Percentiles rank a stretch among this genome's conserved stretches.
phyloP scores from a whole-genome alignment of 306 rosid genomes.

The Rosa persica region DNA sequence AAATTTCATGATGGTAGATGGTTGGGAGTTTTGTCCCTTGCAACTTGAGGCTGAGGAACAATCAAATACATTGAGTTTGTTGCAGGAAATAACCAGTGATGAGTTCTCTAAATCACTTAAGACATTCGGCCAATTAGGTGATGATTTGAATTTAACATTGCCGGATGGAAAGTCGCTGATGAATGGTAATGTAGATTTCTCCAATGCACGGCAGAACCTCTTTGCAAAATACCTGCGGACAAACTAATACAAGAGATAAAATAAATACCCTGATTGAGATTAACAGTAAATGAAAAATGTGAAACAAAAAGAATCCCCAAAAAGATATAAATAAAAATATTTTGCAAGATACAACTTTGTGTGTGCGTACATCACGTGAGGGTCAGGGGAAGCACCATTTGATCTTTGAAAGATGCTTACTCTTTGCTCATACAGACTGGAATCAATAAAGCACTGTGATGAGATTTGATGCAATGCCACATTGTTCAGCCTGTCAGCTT shows the following conservation, averaged over 20 bases:
- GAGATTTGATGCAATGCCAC: constrained; percentile 64
- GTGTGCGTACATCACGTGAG: neutral
- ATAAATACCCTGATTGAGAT: constrained; percentile 28
- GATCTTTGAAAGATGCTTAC: constrained; percentile 45
- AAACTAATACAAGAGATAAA: constrained; percentile 61
- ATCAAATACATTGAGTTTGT: constrained; percentile 26
- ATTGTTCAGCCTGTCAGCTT: constrained; percentile 40
- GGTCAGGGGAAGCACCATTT: neutral
- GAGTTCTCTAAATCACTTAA: constrained; percentile 47
- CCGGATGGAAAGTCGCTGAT: constrained; percentile 30
- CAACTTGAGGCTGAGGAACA: constrained; percentile 30
- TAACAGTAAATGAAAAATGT: neutral
- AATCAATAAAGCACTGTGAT: constrained; percentile 55
- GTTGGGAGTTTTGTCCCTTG: constrained; percentile 30
- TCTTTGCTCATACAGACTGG: constrained; percentile 65
- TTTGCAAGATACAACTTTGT: constrained; percentile 6
- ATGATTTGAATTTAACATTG: constrained; percentile 44
- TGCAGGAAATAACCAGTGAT: constrained; percentile 24
- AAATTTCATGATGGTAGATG: constrained; percentile 31
- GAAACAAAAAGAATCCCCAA: neutral
- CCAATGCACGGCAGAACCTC: constrained; percentile 63
- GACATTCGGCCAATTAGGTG: constrained; percentile 62
- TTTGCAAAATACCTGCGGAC: constrained; percentile 71
- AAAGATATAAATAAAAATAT: neutral
- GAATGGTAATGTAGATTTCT: constrained; percentile 44